Evolutionary conservation across 1,284 basidiomycete genomes (phyloP).

Genomic region (Vanrija sp.): DNA sequence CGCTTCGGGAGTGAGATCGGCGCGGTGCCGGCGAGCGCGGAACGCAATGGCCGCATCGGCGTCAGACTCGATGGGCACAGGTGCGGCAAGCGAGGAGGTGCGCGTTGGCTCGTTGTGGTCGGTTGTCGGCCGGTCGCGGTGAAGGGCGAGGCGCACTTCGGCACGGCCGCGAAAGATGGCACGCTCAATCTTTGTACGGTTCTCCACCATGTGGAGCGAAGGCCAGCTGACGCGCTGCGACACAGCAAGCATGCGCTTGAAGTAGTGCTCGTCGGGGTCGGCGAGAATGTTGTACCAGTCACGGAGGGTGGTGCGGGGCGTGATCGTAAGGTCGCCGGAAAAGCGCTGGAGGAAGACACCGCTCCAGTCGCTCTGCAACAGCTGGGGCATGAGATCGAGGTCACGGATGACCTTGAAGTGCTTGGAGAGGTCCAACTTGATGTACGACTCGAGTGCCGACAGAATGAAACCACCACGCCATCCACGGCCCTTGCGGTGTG

Average conservation of each 20-base stretch:
- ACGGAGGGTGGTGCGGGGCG: slow-evolving; percentile 74
- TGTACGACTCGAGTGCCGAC: slow-evolving; percentile 84
- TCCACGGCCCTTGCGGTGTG: slow-evolving; percentile 44
- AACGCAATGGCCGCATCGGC: slow-evolving; percentile 46
- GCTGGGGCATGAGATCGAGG: slow-evolving; percentile 77
- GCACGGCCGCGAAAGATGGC: slow-evolving; percentile 78
- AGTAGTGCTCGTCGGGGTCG: slow-evolving; percentile 73
- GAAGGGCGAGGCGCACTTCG: slow-evolving; percentile 58
- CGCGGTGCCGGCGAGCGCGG: slow-evolving; percentile 17
- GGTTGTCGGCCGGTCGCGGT: slow-evolving; percentile 34
- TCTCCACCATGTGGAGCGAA: slow-evolving; percentile 89
- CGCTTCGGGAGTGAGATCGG: neutral
- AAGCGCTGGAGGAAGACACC: slow-evolving; percentile 78
- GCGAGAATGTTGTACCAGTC: slow-evolving; percentile 81
- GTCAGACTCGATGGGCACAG: slow-evolving; percentile 48
- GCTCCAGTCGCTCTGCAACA: slow-evolving; percentile 91
- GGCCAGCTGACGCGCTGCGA: slow-evolving; percentile 94
- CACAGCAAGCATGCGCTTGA: slow-evolving; percentile 76
- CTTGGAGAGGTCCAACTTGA: slow-evolving; percentile 90
- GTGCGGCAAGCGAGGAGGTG: neutral
- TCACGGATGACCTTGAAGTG: slow-evolving; percentile 94
- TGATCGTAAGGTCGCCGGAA: slow-evolving; percentile 58
- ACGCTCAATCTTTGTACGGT: slow-evolving; percentile 60
- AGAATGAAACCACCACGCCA: slow-evolving; percentile 96
- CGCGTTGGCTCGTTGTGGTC: slow-evolving; percentile 19